A percentile compares a stretch with the other conserved stretches of the same genome.
phyloP scores from a whole-genome alignment of 768 basidiomycete genomes.

The Boletus subcaerulescens region DNA sequence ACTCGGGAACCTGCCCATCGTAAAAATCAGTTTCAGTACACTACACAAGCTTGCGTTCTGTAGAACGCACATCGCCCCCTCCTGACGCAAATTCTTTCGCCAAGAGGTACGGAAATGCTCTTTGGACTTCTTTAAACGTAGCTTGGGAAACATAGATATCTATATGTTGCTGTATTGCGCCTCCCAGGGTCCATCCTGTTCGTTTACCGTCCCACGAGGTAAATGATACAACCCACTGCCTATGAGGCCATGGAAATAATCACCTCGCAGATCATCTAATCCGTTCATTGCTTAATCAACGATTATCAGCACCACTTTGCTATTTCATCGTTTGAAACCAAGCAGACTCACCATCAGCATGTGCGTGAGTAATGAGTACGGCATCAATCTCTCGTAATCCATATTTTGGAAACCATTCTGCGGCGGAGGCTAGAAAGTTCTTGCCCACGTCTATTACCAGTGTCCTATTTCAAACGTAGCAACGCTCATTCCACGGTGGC shows the following conservation, averaged over 20 bases:
- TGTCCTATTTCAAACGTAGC: constrained; percentile 44
- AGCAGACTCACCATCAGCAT: constrained; percentile 61
- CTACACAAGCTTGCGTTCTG: background rate
- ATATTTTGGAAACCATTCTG: constrained; percentile 67
- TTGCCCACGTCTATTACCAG: constrained; percentile 85
- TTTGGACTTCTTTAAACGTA: constrained; percentile 64
- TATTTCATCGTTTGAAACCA: background rate
- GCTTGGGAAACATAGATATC: constrained; percentile 68
- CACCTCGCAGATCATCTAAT: constrained; percentile 83
- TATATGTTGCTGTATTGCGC: constrained; percentile 65
- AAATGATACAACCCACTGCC: background rate
- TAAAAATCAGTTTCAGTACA: background rate
- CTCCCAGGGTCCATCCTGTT: constrained; percentile 69
- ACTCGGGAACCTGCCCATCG: constrained; percentile 64
- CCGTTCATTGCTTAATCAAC: constrained; percentile 73
- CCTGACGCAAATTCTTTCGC: constrained; percentile 74
- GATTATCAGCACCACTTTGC: constrained; percentile 1
- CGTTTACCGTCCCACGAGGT: background rate
- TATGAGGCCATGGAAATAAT: constrained; percentile 10
- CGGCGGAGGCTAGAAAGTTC: constrained; percentile 62
- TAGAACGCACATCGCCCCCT: constrained; percentile 61
- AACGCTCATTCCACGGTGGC: background rate
- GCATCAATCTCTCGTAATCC: constrained; percentile 69
- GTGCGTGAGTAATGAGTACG: constrained; percentile 83
- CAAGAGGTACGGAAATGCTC: constrained; percentile 81